These are phyloP conservation scores for Flaveria linearis DNA, from an alignment of 129 eudicot genomes.

Conservation along the genomic window DNA sequence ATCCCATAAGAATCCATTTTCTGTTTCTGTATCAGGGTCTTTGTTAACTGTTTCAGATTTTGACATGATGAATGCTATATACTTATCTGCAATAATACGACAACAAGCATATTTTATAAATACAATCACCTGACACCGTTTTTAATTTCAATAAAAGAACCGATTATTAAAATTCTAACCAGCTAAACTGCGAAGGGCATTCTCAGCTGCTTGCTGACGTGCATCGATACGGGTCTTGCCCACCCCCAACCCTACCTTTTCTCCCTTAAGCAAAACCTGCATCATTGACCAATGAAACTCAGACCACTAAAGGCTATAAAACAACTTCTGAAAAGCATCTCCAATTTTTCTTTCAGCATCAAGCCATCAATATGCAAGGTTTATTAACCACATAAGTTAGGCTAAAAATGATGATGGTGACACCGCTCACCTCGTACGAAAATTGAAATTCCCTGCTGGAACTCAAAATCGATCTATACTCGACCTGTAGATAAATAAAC, in stretches of 20 bases:
- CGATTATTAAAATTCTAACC: slow-evolving; percentile 40
- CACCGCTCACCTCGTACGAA: slow-evolving; percentile 66
- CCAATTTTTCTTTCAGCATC: background rate
- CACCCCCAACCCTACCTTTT: slow-evolving; percentile 78
- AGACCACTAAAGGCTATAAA: background rate
- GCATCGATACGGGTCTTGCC: slow-evolving; percentile 92
- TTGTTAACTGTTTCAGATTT: slow-evolving; percentile 37
- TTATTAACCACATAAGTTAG: background rate
- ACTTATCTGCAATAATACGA: slow-evolving; percentile 52
- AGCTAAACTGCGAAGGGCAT: slow-evolving; percentile 80
- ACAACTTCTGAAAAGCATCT: background rate
- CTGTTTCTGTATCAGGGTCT: slow-evolving; percentile 41
- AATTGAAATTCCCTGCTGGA: slow-evolving; percentile 69
- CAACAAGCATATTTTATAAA: slow-evolving; percentile 1
- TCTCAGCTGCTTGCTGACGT: slow-evolving; percentile 89
- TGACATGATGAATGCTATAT: slow-evolving; percentile 44
- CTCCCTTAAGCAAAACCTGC: slow-evolving; percentile 78
- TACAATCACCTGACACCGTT: background rate
- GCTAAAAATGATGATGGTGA: slow-evolving; percentile 2
- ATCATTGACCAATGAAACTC: slow-evolving; percentile 25
- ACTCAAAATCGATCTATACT: slow-evolving; percentile 68
- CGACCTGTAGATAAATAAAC: slow-evolving; percentile 55
- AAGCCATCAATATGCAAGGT: background rate
- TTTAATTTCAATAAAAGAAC: background rate
- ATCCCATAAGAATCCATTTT: slow-evolving; percentile 84